Evolutionary conservation across 805 yeast genomes (phyloP).

Genomic region (Jamesozyma jinghongensis): DNA sequence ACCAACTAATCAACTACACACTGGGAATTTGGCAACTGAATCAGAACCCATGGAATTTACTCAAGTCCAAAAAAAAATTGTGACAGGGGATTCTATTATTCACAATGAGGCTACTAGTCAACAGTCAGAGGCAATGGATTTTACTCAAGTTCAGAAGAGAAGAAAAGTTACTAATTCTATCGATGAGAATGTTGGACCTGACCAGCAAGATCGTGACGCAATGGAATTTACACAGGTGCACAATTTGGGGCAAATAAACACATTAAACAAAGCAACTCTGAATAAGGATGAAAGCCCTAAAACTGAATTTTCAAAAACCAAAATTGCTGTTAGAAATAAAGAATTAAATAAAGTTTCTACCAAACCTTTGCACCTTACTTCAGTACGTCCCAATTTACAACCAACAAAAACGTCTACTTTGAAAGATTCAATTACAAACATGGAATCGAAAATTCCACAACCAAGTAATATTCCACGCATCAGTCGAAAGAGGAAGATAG

Average conservation of each 20-base stretch:
- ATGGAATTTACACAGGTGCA: no score
- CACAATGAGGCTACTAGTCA: background rate
- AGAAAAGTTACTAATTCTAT: background rate
- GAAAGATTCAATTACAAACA: background rate
- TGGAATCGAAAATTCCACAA: background rate
- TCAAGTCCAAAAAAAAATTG: slow-evolving; percentile 1
- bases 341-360: no score
- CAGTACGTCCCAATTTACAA: no score
- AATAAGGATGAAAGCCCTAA: no score
- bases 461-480: slow-evolving; percentile 5
- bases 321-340: no score
- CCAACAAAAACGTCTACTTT: no score
- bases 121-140: background rate
- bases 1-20: no score
- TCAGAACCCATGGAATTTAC: slow-evolving; percentile 5
- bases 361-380: no score
- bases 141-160: slow-evolving; percentile 3
- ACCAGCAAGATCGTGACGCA: background rate
- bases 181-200: no score
- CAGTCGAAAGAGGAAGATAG: background rate
- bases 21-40: background rate
- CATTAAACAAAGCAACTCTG: no score
- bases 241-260: no score
- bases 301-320: no score
- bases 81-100: background rate